phyloP scores from a whole-genome alignment of 495 filamentous ascomycete genomes.

The Articulospora tetracladia region DNA sequence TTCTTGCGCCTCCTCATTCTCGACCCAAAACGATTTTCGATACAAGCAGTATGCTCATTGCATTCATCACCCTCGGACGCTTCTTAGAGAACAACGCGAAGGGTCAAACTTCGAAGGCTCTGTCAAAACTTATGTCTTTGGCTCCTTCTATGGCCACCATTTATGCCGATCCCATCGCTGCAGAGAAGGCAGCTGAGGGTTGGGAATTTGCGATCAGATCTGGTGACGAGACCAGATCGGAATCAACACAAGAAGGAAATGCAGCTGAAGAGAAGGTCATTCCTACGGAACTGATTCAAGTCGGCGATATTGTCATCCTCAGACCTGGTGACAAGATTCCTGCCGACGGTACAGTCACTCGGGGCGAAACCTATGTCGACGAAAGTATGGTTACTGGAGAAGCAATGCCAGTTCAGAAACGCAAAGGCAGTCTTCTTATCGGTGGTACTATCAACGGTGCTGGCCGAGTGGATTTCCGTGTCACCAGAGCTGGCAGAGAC shows the following conservation, averaged over 20 bases:
- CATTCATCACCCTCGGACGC: conserved; percentile 87
- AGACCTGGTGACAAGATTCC: conserved; percentile 96
- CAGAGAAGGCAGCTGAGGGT: conserved; percentile 79
- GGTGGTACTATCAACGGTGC: conserved; percentile 97
- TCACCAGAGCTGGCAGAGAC: conserved; percentile 88
- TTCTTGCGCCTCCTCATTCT: conserved; percentile 64
- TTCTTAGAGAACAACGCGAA: conserved; percentile 95
- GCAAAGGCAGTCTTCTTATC: conserved; percentile 72
- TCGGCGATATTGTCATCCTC: conserved; percentile 89
- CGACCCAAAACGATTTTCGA: conserved; percentile 89
- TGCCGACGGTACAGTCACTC: conserved; percentile 82
- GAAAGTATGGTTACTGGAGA: conserved; percentile 99
- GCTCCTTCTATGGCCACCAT: conserved; percentile 97
- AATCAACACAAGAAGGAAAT: conserved; percentile 41
- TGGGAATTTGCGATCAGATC: conserved; percentile 48
- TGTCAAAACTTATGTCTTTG: conserved; percentile 93
- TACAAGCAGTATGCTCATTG: conserved; percentile 98
- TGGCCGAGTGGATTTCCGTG: conserved; percentile 86
- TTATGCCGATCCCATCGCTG: conserved; percentile 93
- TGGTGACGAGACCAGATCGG: conserved; percentile 38
- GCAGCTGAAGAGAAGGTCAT: conserved; percentile 77
- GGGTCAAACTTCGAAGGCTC: conserved; percentile 91
- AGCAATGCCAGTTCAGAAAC: conserved; percentile 87
- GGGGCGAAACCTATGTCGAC: conserved; percentile 89
- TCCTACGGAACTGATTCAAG: conserved; percentile 91